These are phyloP conservation scores for Chrysanthemum lavandulifolium DNA, from an alignment of 129 eudicot species.

Conservation along the genomic window DNA sequence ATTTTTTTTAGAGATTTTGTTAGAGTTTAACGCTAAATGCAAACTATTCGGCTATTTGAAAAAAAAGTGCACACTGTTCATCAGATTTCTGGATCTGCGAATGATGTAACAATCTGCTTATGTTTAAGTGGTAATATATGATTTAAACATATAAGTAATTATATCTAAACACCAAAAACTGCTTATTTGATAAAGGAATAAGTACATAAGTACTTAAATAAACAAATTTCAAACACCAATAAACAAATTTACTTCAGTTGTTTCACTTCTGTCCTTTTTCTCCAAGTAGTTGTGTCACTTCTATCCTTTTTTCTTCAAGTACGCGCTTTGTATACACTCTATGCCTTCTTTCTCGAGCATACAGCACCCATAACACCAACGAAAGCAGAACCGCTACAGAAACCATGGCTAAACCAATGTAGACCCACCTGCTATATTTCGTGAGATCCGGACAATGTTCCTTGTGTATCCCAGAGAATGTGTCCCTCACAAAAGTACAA, in stretches of 20 bases:
- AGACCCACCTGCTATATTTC: slow-evolving; percentile 58
- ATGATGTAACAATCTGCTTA: no score
- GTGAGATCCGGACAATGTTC: slow-evolving; percentile 59
- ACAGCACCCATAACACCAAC: slow-evolving; percentile 64
- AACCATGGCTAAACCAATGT: slow-evolving; percentile 65
- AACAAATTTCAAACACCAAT: no score
- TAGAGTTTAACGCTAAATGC: no score
- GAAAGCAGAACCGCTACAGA: slow-evolving; percentile 67
- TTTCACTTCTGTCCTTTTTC: neutral
- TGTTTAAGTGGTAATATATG: no score
- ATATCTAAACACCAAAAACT: no score
- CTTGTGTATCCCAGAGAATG: slow-evolving; percentile 40
- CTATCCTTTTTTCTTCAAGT: neutral
- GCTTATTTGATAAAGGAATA: no score
- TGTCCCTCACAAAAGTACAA: slow-evolving; percentile 64
- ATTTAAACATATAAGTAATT: no score
- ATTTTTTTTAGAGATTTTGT: no score
- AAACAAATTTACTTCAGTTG: neutral
- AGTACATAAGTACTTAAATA: no score
- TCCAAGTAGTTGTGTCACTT: neutral
- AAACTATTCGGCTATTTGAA: no score
- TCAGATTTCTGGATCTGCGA: no score
- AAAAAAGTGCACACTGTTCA: no score
- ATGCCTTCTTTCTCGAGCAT: slow-evolving; percentile 85
- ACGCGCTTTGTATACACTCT: slow-evolving; percentile 52